phyloP scores from a whole-genome alignment of 2,329 filamentous ascomycete species.

The Cordyceps fumosorosea region DNA sequence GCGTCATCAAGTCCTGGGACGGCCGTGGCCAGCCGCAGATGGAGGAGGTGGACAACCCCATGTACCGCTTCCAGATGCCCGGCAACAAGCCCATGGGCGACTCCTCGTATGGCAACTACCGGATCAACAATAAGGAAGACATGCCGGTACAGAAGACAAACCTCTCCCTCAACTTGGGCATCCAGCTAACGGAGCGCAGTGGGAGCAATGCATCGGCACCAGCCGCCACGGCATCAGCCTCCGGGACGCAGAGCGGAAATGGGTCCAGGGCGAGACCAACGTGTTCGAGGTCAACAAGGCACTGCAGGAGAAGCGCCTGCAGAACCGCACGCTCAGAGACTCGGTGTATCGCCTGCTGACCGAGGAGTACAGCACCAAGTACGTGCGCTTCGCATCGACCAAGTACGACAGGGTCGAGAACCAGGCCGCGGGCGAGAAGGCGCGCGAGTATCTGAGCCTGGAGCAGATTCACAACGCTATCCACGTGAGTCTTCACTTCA shows the following conservation, averaged over 20 bases:
- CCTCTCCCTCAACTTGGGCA: too few species aligned
- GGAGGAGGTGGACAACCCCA: conserved; percentile 8
- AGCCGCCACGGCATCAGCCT: neutral
- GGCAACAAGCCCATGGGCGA: conserved; percentile 8
- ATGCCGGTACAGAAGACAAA: neutral
- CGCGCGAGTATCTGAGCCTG: neutral
- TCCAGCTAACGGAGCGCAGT: neutral
- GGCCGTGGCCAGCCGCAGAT: conserved; percentile 7
- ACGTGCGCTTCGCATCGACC: conserved; percentile 14
- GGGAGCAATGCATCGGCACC: neutral
- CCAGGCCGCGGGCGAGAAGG: too few species aligned
- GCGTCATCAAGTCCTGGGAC: conserved; percentile 15
- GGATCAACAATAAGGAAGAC: neutral
- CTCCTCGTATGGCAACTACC: neutral
- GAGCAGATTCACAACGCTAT: neutral
- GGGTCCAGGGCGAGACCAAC: neutral
- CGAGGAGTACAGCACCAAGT: conserved; percentile 20
- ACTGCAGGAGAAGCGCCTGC: neutral
- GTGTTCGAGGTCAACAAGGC: neutral
- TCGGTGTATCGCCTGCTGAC: conserved; percentile 21
- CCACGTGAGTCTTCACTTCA: neutral
- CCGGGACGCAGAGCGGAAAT: neutral
- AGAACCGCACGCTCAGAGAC: conserved; percentile 12
- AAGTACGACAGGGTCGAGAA: neutral
- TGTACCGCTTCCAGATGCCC: conserved; percentile 18